These are phyloP conservation scores for Agaricus sinodeliciosus DNA, from an alignment of 768 basidiomycete genomes.

Conservation along the genomic window DNA sequence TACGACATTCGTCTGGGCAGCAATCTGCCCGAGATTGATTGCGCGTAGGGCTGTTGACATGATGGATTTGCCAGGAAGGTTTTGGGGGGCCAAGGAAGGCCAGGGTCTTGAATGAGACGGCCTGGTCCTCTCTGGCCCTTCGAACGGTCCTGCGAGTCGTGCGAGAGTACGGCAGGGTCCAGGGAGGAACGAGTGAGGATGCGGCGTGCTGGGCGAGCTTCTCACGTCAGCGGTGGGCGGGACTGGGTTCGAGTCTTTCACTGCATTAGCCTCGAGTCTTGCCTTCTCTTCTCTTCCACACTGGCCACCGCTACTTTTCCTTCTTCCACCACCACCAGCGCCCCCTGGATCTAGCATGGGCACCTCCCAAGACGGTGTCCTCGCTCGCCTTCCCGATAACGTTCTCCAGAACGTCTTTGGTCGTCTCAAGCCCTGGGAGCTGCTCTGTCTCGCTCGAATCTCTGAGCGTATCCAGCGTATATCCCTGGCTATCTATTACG, in stretches of 20 bases:
- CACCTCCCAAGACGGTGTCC: conserved; percentile 5
- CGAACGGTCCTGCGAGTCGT: neutral
- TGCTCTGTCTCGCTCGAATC: conserved; percentile 9
- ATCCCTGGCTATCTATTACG: conserved; percentile 9
- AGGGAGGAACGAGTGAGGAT: neutral
- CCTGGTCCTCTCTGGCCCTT: too few relatives aligned
- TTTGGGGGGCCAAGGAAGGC: neutral
- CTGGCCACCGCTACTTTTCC: conserved; percentile 3
- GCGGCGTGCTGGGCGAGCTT: neutral
- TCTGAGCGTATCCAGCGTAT: conserved; percentile 11
- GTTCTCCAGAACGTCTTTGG: conserved; percentile 6
- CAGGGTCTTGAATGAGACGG: neutral
- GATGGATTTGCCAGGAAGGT: neutral
- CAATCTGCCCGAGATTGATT: too few relatives aligned
- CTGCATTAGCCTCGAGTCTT: conserved; percentile 5
- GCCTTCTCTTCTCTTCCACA: conserved; percentile 5
- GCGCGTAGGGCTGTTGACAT: neutral
- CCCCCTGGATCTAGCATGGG: conserved; percentile 7
- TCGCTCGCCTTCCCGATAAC: conserved; percentile 3
- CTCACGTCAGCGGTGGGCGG: conserved; percentile 10
- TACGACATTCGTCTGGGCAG: too few relatives aligned
- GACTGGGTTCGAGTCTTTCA: conserved; percentile 1
- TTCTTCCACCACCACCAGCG: neutral
- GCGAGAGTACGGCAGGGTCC: neutral
- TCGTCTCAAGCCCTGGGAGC: conserved; percentile 9